Percentiles rank a stretch among this genome's conserved stretches.
These are phyloP conservation scores for Blastomyces parvus DNA, from an alignment of 2,329 filamentous ascomycete genomes.

Conservation along the genomic window DNA sequence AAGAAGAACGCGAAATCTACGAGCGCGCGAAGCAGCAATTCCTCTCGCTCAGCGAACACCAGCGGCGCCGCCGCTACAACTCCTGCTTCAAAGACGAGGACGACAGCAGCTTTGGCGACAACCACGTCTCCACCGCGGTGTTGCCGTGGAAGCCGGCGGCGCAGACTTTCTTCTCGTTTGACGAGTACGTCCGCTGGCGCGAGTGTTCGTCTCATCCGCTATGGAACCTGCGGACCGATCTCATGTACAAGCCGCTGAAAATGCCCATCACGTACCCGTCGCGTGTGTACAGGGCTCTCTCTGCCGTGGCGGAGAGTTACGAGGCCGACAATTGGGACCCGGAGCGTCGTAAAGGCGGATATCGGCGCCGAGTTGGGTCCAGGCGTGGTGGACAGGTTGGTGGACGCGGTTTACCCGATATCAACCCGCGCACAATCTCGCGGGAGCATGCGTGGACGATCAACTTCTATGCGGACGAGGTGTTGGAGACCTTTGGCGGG, in stretches of 20 bases:
- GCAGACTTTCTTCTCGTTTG: constrained; percentile 27
- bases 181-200: constrained; percentile 29
- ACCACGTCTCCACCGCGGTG: background rate
- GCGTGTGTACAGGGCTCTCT: constrained; percentile 7
- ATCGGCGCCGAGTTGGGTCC: background rate
- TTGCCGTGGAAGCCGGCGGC: constrained; percentile 8
- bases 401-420: constrained; percentile 14
- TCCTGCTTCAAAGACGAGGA: constrained; percentile 15
- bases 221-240: constrained; percentile 17
- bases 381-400: background rate
- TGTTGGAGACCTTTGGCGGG: constrained; percentile 29
- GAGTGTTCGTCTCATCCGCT: constrained; percentile 20
- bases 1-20: constrained; percentile 21
- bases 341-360: background rate
- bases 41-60: constrained; percentile 14
- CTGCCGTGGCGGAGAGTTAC: background rate
- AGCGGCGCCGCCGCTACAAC: constrained; percentile 9
- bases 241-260: constrained; percentile 21
- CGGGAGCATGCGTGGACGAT: constrained; percentile 29
- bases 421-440: constrained; percentile 12
- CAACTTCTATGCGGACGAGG: constrained; percentile 28
- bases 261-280: constrained; percentile 19
- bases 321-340: background rate
- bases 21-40: constrained; percentile 19
- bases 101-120: constrained; percentile 2